Evolutionary conservation across 2,329 filamentous ascomycete genomes (phyloP).

Genomic region (Lizonia empirigonia): DNA sequence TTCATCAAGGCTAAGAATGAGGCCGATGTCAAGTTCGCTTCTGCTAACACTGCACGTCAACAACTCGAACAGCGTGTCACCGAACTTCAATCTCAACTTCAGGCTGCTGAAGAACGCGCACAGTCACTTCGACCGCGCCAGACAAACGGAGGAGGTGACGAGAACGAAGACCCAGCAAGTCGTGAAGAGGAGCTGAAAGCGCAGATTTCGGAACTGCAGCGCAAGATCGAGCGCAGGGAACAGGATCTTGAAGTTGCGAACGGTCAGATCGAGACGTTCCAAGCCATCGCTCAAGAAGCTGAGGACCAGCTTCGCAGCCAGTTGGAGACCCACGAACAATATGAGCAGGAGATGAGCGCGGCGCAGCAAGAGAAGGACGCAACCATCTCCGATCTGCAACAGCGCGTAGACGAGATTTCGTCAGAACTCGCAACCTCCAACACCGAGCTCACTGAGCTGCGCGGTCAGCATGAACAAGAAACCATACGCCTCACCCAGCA

Average conservation of each 20-base stretch:
- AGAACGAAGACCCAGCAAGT: slow-evolving; percentile 63
- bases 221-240: slow-evolving; percentile 80
- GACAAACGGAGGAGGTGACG: slow-evolving; percentile 53
- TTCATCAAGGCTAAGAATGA: slow-evolving; percentile 79
- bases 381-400: slow-evolving; percentile 79
- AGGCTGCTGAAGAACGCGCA: slow-evolving; percentile 85
- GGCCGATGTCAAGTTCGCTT: slow-evolving; percentile 83
- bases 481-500: slow-evolving; percentile 77
- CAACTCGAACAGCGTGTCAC: slow-evolving; percentile 88
- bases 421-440: slow-evolving; percentile 82
- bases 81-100: slow-evolving; percentile 85
- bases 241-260: slow-evolving; percentile 82
- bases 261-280: slow-evolving; percentile 84
- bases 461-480: slow-evolving; percentile 79
- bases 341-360: slow-evolving; percentile 78
- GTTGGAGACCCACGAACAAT: slow-evolving; percentile 73
- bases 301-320: slow-evolving; percentile 86
- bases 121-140: slow-evolving; percentile 79
- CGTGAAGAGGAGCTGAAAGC: slow-evolving; percentile 79
- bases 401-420: slow-evolving; percentile 82
- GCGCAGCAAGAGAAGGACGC: slow-evolving; percentile 77
- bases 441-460: slow-evolving; percentile 77
- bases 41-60: slow-evolving; percentile 84
- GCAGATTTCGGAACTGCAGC: slow-evolving; percentile 84
- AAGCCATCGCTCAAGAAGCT: slow-evolving; percentile 80